A percentile compares a stretch with the other conserved stretches of the same genome.
These are phyloP conservation scores for Vigna hirtella DNA, from an alignment of 306 rosid species.

Conservation along the genomic window DNA sequence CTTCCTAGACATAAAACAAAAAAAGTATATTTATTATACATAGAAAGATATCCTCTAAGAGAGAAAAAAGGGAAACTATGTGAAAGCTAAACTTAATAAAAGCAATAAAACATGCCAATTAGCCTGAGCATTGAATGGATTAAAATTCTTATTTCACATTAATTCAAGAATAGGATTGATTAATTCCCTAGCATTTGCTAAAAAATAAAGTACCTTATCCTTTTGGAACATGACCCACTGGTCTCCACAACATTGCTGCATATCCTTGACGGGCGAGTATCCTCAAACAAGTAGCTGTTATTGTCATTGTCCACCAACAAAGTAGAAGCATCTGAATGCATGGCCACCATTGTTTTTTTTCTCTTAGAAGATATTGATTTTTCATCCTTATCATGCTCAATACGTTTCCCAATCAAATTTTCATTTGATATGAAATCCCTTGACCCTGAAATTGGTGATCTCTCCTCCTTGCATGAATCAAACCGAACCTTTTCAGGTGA, in stretches of 20 bases:
- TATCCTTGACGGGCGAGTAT: constrained; percentile 41
- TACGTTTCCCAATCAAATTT: constrained; percentile 30
- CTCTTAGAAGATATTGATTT: constrained; percentile 53
- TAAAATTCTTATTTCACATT: constrained; percentile 11
- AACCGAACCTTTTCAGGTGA: constrained; percentile 39
- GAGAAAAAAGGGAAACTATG: constrained; percentile 6
- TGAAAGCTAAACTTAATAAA: constrained; percentile 17
- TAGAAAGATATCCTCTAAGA: background rate
- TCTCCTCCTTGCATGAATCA: constrained; percentile 39
- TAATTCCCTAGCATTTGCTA: constrained; percentile 27
- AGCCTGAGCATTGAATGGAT: background rate
- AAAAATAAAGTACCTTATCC: constrained; percentile 63
- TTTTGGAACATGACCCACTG: constrained; percentile 54
- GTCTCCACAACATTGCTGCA: constrained; percentile 48
- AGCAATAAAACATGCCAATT: constrained; percentile 20
- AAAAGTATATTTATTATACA: background rate
- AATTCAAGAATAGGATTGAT: background rate
- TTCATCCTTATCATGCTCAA: constrained; percentile 42
- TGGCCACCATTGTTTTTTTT: constrained; percentile 50
- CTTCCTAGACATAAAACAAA: constrained; percentile 6
- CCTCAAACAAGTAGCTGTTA: constrained; percentile 44
- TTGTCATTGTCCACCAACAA: constrained; percentile 43
- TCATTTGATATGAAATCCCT: constrained; percentile 38
- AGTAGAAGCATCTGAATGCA: constrained; percentile 51
- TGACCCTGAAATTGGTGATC: constrained; percentile 30